phyloP scores from a whole-genome alignment of 371 early-diverging fungal genomes.

The Rhizomucor miehei region DNA sequence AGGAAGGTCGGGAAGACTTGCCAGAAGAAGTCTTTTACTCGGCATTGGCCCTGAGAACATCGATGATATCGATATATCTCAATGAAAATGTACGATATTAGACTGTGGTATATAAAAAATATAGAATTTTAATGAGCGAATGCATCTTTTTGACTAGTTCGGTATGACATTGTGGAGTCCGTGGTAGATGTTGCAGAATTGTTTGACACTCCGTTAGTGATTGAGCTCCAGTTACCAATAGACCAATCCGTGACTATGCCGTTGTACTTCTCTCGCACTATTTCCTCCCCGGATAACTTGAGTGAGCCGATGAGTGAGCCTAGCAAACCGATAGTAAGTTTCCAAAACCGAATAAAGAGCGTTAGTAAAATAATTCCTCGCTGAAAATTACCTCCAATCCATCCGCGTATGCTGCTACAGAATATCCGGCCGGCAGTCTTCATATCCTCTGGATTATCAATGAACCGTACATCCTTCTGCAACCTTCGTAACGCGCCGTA shows the following conservation, averaged over 20 bases:
- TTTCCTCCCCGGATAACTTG: conserved; percentile 66
- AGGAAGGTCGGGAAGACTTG: too few species aligned
- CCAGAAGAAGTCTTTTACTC: too few species aligned
- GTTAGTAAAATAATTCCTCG: neutral
- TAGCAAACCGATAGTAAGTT: conserved; percentile 12
- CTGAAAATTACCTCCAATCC: conserved; percentile 69
- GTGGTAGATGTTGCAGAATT: too few species aligned
- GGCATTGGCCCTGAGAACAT: too few species aligned
- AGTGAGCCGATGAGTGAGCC: conserved; percentile 72
- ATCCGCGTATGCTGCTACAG: conserved; percentile 64
- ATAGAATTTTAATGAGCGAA: neutral
- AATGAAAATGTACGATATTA: too few species aligned
- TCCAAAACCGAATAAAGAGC: neutral
- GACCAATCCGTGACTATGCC: conserved; percentile 73
- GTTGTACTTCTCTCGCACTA: conserved; percentile 57
- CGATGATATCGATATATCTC: too few species aligned
- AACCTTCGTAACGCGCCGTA: conserved; percentile 27
- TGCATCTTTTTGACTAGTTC: conserved; percentile 1
- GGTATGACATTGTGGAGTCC: neutral
- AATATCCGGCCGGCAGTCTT: conserved; percentile 58
- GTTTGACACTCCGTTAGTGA: too few species aligned
- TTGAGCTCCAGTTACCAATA: conserved; percentile 30
- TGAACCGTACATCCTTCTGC: conserved; percentile 29
- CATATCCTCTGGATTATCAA: conserved; percentile 36
- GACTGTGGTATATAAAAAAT: neutral